Evolutionary conservation across 179 eudicot species (phyloP), one percentile per base, ranked within the genome.

Genomic region (Spergularia azorica): DNA sequence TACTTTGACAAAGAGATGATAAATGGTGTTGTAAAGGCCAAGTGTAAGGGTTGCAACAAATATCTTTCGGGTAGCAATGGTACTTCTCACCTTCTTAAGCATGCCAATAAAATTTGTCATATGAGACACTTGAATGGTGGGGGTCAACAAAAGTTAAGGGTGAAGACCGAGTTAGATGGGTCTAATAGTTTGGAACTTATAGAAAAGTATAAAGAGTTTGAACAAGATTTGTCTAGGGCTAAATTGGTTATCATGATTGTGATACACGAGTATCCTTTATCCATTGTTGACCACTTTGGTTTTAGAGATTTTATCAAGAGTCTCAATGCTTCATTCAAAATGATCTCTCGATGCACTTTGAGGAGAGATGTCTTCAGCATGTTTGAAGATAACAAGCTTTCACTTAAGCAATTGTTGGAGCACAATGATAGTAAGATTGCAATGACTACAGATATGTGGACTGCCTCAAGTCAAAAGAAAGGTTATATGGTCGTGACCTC

Each of bases 211-310:
- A 13, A 66, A 26, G 46, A 41, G 10, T 79, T 79, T 51, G 26
- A 63, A 16, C 75, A 74, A 70, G 70, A 69, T 5, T 36, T 8
- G 0, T 32, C 64, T 0, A 75, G 76, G 50, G 13, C 17, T 4
- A 54, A 75, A 1, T 36, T 70, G 18, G 16, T 39, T 15, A 54
- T 11, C 7, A 76, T 76, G 72, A 41, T 80, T 3, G 20, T 26
- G 59, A 15, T 80, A 58, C 79, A 80, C 63, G 83, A 80, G 60
- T 70, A 76, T 26, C 76, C 83, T 11, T 20, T 80, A 12, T 62
- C 79, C 5, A 71, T 76, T 0, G 76, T 70, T 26, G 76, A 80
- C 13, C 76, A 75, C 51, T 3, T 52, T 39, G 62, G 61, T 0
- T 80, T 80, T 54, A 70, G 63, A 11, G 59, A 51, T 15, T 72